A percentile compares a stretch with the other conserved stretches of the same genome.
These are phyloP conservation scores for Quercus phellos DNA, from an alignment of 331 rosid genomes.

Conservation along the genomic window DNA sequence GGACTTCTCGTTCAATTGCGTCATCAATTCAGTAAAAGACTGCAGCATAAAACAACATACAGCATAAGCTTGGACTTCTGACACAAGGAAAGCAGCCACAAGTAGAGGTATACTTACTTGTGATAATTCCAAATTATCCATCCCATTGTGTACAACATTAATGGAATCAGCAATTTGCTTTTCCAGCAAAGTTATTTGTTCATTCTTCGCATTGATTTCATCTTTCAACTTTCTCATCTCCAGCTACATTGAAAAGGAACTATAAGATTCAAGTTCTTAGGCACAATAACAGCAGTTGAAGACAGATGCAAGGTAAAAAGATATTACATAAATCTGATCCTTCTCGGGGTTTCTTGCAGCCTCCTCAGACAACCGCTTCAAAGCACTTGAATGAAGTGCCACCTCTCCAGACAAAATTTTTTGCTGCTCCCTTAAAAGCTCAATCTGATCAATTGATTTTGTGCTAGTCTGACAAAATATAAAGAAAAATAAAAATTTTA, in stretches of 20 bases:
- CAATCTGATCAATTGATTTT: constrained; percentile 73
- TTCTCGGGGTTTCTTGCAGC: constrained; percentile 63
- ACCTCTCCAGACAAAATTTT: constrained; percentile 88
- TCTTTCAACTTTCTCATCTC: constrained; percentile 68
- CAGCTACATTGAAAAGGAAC: constrained; percentile 35
- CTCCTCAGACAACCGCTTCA: constrained; percentile 88
- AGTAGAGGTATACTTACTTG: constrained; percentile 43
- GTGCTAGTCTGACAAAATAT: constrained; percentile 56
- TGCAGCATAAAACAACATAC: constrained; percentile 41
- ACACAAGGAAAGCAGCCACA: constrained; percentile 14
- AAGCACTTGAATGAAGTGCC: constrained; percentile 82
- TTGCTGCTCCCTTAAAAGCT: constrained; percentile 89
- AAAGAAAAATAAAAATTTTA: not conserved
- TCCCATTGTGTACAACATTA: constrained; percentile 41
- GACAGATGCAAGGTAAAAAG: constrained; percentile 10
- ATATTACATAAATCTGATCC: constrained; percentile 65
- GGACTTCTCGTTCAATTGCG: constrained; percentile 82
- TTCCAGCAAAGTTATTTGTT: constrained; percentile 77
- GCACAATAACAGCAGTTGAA: constrained; percentile 22
- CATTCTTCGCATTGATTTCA: constrained; percentile 69
- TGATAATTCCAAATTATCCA: constrained; percentile 58
- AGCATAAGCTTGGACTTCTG: constrained; percentile 11
- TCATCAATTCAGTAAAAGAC: constrained; percentile 71
- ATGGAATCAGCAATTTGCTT: constrained; percentile 58
- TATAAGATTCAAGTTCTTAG: constrained; percentile 26